Conservation (phyloP, 495 filamentous ascomycete species). For the Penicillium turbatum region DNA sequence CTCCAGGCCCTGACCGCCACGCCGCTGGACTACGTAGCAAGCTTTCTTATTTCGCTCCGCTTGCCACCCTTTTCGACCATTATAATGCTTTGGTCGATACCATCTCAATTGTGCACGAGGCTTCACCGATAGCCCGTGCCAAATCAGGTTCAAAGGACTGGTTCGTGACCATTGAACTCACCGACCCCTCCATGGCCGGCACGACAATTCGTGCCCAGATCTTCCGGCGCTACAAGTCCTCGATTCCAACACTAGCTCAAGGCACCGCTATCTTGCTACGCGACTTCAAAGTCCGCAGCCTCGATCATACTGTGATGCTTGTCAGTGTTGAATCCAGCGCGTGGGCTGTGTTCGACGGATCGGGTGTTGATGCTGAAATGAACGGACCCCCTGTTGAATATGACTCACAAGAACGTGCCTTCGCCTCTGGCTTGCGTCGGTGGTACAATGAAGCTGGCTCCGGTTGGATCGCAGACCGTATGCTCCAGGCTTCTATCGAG, state of each 20-base stretch:
- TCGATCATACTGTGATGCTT: conserved; percentile 42
- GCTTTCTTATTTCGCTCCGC: conserved; percentile 61
- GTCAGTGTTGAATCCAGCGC: conserved; percentile 48
- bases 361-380: conserved; percentile 43
- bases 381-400: conserved; percentile 64
- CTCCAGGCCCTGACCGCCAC: conserved; percentile 26
- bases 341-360: conserved; percentile 60
- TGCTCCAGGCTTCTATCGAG: conserved; percentile 37
- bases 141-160: conserved; percentile 66
- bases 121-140: conserved; percentile 53
- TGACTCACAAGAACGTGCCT: conserved; percentile 52
- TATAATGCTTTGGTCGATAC: conserved; percentile 55
- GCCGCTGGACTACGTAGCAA: conserved; percentile 55
- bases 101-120: conserved; percentile 61
- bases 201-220: conserved; percentile 55
- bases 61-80: conserved; percentile 59
- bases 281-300: conserved; percentile 61
- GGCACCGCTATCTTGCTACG: conserved; percentile 77
- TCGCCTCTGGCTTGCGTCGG: conserved; percentile 49
- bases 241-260: conserved; percentile 60
- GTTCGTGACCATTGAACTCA: conserved; percentile 62
- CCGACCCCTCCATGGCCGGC: conserved; percentile 56
- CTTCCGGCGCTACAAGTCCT: conserved; percentile 66
- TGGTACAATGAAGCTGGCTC: conserved; percentile 37
- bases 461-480: conserved; percentile 35